Percentiles rank a stretch among this genome's conserved stretches.
Evolutionary conservation across 1,284 basidiomycete genomes (phyloP).

Genomic region (Puccinia polysora): DNA sequence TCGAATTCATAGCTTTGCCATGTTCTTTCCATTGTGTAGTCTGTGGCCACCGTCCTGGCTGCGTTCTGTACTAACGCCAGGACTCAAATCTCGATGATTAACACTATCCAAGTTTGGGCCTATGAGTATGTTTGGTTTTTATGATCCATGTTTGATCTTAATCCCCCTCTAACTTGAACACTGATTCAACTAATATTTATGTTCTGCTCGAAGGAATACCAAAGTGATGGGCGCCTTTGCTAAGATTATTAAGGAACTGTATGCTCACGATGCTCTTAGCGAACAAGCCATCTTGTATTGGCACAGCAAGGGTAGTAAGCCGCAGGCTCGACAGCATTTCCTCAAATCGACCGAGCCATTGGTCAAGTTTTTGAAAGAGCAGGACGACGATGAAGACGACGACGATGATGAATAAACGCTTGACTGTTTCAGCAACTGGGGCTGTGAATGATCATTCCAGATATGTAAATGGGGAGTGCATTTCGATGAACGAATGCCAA

Average conservation of each 20-base stretch:
- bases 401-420: constrained; percentile 11
- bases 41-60: constrained; percentile 75
- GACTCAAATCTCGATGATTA: constrained; percentile 84
- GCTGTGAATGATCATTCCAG: not conserved
- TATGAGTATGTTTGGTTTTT: constrained; percentile 45
- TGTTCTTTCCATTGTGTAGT: constrained; percentile 57
- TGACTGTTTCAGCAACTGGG: not conserved
- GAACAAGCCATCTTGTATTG: constrained; percentile 96
- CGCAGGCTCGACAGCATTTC: constrained; percentile 90
- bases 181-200: not conserved
- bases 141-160: no score
- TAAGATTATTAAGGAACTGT: constrained; percentile 85
- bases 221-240: constrained; percentile 88
- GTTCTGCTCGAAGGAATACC: constrained; percentile 70
- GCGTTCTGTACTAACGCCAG: constrained; percentile 80
- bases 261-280: constrained; percentile 88
- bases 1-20: no score
- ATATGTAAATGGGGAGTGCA: no score
- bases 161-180: not conserved
- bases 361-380: constrained; percentile 61
- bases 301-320: constrained; percentile 91
- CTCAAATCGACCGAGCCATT: constrained; percentile 78
- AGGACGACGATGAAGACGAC: constrained; percentile 49
- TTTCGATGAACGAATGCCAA: not conserved
- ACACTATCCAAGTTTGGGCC: constrained; percentile 86